These are phyloP conservation scores for Colletotrichum siamense DNA, from an alignment of 2,329 filamentous ascomycete species.

Conservation along the genomic window DNA sequence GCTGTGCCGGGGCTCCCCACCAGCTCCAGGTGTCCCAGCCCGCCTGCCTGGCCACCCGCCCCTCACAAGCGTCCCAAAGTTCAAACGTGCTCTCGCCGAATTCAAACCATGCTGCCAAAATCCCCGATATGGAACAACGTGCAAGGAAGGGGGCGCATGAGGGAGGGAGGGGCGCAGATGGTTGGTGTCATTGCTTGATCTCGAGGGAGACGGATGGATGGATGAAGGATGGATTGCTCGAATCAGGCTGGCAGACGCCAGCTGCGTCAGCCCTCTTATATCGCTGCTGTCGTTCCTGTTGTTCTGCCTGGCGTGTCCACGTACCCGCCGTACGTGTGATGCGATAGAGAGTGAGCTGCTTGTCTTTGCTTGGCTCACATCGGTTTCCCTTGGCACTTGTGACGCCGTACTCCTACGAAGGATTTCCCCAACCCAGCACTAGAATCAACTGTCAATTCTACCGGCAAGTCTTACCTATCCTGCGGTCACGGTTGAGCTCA, in stretches of 20 bases:
- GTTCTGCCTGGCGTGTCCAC: not conserved
- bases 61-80: not conserved
- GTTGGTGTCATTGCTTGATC: not conserved
- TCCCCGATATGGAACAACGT: not conserved
- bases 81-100: not conserved
- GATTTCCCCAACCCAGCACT: not conserved
- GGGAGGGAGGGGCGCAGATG: not conserved
- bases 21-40: not conserved
- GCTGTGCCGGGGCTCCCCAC: not conserved
- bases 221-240: not conserved
- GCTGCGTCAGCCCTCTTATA: slow-evolving; percentile 4
- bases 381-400: not conserved
- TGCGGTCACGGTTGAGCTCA: not conserved
- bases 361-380: not conserved
- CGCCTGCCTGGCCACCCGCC: not conserved
- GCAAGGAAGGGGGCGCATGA: not conserved
- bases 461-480: not conserved
- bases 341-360: not conserved
- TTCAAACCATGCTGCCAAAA: not conserved
- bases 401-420: not conserved
- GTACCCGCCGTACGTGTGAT: not conserved
- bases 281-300: not conserved
- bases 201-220: not conserved
- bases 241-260: not conserved
- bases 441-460: not conserved